phyloP scores from a whole-genome alignment of 805 yeast species.

The Hanseniaspora valbyensis region DNA sequence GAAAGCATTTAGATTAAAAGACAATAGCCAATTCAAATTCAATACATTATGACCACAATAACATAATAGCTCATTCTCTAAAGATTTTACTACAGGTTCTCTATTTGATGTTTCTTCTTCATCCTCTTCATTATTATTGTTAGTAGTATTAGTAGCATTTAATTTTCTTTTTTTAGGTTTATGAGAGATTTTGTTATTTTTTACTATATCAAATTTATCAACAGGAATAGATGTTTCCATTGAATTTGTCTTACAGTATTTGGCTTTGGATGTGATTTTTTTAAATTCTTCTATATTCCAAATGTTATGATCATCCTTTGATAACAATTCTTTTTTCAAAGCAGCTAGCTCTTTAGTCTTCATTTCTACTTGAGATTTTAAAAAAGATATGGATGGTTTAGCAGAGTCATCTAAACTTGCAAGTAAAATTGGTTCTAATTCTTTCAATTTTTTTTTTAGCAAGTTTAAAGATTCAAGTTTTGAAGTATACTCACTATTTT shows the following conservation, averaged over 20 bases:
- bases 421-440: neutral
- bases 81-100: neutral
- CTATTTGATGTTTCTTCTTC: neutral
- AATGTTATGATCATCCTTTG: neutral
- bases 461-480: neutral
- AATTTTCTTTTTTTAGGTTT: neutral
- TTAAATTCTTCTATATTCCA: slow-evolving; percentile 2
- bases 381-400: neutral
- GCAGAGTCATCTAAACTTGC: neutral
- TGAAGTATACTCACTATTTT: neutral
- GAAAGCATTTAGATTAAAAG: neutral
- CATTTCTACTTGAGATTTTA: neutral
- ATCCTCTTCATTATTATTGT: neutral
- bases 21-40: neutral
- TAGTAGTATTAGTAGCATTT: no score
- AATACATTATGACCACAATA: slow-evolving; percentile 1
- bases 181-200: neutral
- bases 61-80: slow-evolving; percentile 1
- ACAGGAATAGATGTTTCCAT: slow-evolving; percentile 8
- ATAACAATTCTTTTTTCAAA: neutral
- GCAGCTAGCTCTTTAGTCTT: neutral
- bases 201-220: slow-evolving; percentile 9
- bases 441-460: neutral
- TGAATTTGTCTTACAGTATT: slow-evolving; percentile 6
- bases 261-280: neutral